phyloP scores from a whole-genome alignment of 768 basidiomycete genomes.

The Tephrocybe sp. region DNA sequence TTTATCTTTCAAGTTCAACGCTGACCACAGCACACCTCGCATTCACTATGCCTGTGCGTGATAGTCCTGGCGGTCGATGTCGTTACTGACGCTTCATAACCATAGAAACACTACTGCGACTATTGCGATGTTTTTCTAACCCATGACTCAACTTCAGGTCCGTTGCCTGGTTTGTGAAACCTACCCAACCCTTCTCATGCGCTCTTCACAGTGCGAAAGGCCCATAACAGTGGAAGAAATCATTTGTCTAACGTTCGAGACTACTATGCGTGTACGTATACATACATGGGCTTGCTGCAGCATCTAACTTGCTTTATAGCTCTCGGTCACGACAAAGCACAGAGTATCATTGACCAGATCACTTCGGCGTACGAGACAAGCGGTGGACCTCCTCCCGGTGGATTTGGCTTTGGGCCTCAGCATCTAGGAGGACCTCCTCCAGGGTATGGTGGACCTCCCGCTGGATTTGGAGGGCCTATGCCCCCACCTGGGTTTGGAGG shows the following conservation, averaged over 20 bases:
- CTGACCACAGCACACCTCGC: constrained; percentile 12
- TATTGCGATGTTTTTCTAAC: constrained; percentile 94
- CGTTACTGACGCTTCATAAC: constrained; percentile 7
- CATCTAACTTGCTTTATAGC: constrained; percentile 39
- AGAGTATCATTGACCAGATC: constrained; percentile 98
- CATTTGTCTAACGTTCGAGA: constrained; percentile 95
- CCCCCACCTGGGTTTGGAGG: constrained; percentile 56
- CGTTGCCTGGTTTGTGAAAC: constrained; percentile 17
- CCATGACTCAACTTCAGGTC: constrained; percentile 91
- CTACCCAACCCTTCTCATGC: constrained; percentile 9
- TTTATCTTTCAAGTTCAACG: constrained; percentile 15
- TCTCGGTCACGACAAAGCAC: constrained; percentile 94
- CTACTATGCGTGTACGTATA: constrained; percentile 84
- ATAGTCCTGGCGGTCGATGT: constrained; percentile 7
- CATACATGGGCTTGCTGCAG: not conserved
- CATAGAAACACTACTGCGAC: constrained; percentile 90
- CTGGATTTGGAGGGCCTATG: constrained; percentile 48
- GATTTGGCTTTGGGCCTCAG: constrained; percentile 83
- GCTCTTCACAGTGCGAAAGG: constrained; percentile 76
- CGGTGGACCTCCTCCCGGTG: constrained; percentile 82
- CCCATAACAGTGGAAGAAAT: constrained; percentile 97
- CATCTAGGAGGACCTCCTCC: constrained; percentile 63
- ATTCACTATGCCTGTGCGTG: constrained; percentile 63
- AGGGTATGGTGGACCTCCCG: constrained; percentile 43
- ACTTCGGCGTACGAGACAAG: constrained; percentile 88